Conservation (phyloP, 2,329 filamentous ascomycete genomes). For the Mycosphaerella arachidis region DNA sequence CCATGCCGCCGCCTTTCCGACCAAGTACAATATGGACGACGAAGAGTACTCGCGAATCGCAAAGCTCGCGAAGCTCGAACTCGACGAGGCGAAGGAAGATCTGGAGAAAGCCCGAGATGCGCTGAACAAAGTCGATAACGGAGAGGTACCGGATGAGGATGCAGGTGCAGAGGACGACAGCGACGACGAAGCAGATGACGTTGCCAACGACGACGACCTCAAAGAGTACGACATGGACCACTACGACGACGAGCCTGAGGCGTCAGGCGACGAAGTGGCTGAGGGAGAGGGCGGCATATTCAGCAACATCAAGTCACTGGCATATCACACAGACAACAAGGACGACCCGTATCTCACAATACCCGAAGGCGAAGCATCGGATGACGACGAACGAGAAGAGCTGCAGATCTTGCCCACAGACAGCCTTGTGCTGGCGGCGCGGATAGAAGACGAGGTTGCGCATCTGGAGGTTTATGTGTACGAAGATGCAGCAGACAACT, state of each 20-base stretch:
- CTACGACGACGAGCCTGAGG: slow-evolving; percentile 69
- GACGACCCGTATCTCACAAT: slow-evolving; percentile 97
- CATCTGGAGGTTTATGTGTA: slow-evolving; percentile 97
- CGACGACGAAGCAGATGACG: slow-evolving; percentile 35
- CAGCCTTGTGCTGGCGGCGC: slow-evolving; percentile 85
- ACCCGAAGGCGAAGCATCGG: slow-evolving; percentile 58
- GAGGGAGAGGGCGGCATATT: slow-evolving; percentile 67
- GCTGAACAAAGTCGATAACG: slow-evolving; percentile 33
- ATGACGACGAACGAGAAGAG: slow-evolving; percentile 87
- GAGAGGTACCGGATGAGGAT: slow-evolving; percentile 54
- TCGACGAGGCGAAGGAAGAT: slow-evolving; percentile 89
- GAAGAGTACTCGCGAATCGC: slow-evolving; percentile 50
- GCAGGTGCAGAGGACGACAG: slow-evolving; percentile 60
- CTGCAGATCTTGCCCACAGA: slow-evolving; percentile 89
- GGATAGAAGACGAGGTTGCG: slow-evolving; percentile 94
- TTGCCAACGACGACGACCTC: slow-evolving; percentile 68
- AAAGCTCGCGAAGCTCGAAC: slow-evolving; percentile 56
- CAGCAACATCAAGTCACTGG: slow-evolving; percentile 86
- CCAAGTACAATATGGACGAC: slow-evolving; percentile 49
- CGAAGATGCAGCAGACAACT: slow-evolving; percentile 89
- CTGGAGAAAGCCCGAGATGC: slow-evolving; percentile 62
- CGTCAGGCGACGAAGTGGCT: slow-evolving; percentile 58
- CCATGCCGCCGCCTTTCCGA: slow-evolving; percentile 47
- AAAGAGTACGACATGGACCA: slow-evolving; percentile 95
- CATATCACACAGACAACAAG: slow-evolving; percentile 90